phyloP scores from a whole-genome alignment of 2,329 filamentous ascomycete species.

The Seiridium cupressi region DNA sequence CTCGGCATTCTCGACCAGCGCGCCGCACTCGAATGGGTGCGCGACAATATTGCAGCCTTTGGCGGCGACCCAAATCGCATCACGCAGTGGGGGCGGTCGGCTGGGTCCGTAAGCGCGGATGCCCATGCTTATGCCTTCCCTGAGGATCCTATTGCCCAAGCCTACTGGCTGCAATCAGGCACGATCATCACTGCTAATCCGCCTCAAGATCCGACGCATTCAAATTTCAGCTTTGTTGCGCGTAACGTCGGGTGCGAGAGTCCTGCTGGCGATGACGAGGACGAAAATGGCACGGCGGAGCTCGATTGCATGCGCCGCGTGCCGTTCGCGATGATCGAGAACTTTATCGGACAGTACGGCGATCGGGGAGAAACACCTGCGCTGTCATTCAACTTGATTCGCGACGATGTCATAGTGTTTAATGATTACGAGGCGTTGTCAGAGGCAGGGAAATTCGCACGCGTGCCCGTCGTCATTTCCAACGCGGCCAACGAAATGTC shows the following conservation, averaged over 20 bases:
- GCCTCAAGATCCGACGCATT: constrained; percentile 20
- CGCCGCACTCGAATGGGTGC: constrained; percentile 47
- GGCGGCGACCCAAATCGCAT: constrained; percentile 43
- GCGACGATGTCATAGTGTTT: constrained; percentile 29
- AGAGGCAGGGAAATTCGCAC: constrained; percentile 20
- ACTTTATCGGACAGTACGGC: constrained; percentile 15
- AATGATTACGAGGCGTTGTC: constrained; percentile 26
- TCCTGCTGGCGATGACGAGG: constrained; percentile 12
- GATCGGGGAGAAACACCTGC: constrained; percentile 16
- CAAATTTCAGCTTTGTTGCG: constrained; percentile 35
- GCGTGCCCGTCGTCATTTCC: constrained; percentile 27
- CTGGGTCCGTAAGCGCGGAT: constrained; percentile 39
- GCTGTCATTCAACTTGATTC: constrained; percentile 22
- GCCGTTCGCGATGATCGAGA: constrained; percentile 18
- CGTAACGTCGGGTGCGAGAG: constrained; percentile 30
- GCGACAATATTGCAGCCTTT: constrained; percentile 45
- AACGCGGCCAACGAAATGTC: constrained; percentile 30
- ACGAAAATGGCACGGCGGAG: constrained; percentile 22
- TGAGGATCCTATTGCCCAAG: constrained; percentile 42
- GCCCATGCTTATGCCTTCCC: constrained; percentile 42
- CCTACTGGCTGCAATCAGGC: constrained; percentile 39
- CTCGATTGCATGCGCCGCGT: constrained; percentile 29
- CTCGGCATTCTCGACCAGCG: constrained; percentile 49
- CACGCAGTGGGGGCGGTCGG: constrained; percentile 45
- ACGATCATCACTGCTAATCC: constrained; percentile 29